Evolutionary conservation across 2,329 filamentous ascomycete species (phyloP).

Genomic region (Akanthomyces muscarius): DNA sequence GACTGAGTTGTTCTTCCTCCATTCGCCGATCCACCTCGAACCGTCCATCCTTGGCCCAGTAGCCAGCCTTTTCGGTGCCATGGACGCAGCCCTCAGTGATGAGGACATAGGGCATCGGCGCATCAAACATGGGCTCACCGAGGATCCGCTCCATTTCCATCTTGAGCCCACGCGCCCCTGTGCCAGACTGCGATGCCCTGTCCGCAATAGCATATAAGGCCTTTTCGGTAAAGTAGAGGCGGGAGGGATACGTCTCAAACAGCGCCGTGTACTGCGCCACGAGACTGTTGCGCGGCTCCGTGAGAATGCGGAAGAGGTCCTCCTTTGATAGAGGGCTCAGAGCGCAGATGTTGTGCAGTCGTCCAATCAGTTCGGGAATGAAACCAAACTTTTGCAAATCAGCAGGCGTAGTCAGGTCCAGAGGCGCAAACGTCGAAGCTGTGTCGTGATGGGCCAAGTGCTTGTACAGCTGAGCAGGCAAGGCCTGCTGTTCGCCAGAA

Average conservation of each 20-base stretch:
- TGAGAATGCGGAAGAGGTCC: constrained; percentile 80
- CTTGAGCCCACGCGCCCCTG: constrained; percentile 74
- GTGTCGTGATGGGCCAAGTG: constrained; percentile 54
- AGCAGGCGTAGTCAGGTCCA: constrained; percentile 70
- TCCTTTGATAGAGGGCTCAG: constrained; percentile 67
- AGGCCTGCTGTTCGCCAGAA: constrained; percentile 49
- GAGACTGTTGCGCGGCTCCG: constrained; percentile 85
- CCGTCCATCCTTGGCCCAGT: constrained; percentile 66
- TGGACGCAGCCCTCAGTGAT: constrained; percentile 67
- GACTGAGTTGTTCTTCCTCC: constrained; percentile 54
- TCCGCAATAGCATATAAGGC: constrained; percentile 79
- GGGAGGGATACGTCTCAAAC: constrained; percentile 74
- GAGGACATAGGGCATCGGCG: constrained; percentile 70
- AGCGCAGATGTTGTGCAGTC: constrained; percentile 84
- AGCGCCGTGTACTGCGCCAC: constrained; percentile 85
- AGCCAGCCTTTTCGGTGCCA: constrained; percentile 55
- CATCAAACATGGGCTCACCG: constrained; percentile 77
- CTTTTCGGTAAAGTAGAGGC: constrained; percentile 76
- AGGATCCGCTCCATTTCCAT: constrained; percentile 78
- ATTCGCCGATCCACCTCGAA: constrained; percentile 66
- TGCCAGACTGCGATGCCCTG: constrained; percentile 56
- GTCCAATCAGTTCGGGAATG: constrained; percentile 93
- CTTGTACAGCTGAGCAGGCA: constrained; percentile 58
- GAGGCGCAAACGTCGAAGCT: constrained; percentile 45
- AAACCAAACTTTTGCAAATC: constrained; percentile 84